Percentiles rank a stretch among this genome's conserved stretches.
Conservation (phyloP, 306 rosid species). For the Rosa lucieae region DNA sequence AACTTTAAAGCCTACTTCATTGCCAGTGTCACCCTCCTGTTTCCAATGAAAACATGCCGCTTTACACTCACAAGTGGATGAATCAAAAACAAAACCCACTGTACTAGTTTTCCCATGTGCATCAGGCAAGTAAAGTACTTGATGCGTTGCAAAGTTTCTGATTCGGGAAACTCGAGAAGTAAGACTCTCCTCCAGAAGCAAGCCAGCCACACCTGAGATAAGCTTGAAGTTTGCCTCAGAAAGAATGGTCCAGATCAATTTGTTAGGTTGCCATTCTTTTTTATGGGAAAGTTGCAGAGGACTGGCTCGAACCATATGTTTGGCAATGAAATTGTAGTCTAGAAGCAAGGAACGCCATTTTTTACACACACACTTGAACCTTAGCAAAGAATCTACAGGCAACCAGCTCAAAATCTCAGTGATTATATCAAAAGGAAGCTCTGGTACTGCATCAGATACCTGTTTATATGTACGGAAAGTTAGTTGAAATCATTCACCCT, state of each 20-base stretch:
- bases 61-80: conserved; percentile 5
- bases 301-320: neutral
- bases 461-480: neutral
- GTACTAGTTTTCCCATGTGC: neutral
- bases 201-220: neutral
- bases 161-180: neutral
- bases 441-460: neutral
- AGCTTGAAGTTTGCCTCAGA: neutral
- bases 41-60: neutral
- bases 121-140: neutral
- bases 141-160: neutral
- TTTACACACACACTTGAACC: conserved; percentile 1
- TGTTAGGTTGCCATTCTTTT: neutral
- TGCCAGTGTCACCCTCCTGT: neutral
- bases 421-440: neutral
- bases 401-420: conserved; percentile 9
- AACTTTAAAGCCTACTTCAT: neutral
- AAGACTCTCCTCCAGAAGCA: neutral
- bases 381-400: neutral
- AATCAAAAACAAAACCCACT: neutral
- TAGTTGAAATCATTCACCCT: neutral
- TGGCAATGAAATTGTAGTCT: conserved; percentile 1
- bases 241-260: too few relatives aligned
- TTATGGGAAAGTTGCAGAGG: neutral
- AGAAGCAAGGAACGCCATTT: conserved; percentile 8